Base-by-base conservation (phyloP, 495 filamentous ascomycete genomes). In the Tuber borchii region DNA sequence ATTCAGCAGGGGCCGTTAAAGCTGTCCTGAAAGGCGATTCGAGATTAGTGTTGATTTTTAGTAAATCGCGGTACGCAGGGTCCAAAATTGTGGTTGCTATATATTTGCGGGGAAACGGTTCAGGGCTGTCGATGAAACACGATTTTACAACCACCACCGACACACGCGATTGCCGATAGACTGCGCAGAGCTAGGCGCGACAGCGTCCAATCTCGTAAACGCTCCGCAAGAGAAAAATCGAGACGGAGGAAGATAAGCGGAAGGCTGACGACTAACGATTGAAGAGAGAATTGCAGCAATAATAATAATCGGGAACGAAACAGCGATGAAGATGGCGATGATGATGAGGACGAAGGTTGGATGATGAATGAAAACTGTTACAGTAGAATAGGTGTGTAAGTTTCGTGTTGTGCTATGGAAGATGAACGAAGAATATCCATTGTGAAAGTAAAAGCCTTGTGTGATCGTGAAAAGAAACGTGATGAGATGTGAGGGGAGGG, bases 1-100 rank as follows among this genome's bases (percentile, higher is more conserved):
- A 90, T 90, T 79, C 78, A 79, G 46, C 73, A 71, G 48, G 71
- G 76, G 69, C 44, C 48, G 74, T 65, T 70, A 79, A 61, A 48
- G 44, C 45, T 70, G 56, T 31, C n/a, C 31, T n/a, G 39, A 72
- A 73, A 42, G n/a, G 71, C 20, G 40, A 72, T 79, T 76, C 42
- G 12, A 68, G 56, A 39, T 51, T n/a, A 56, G 42, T 26, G 31
- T 44, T 74, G 56, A 71, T 72, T 26, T 70, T 72, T 44, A 65
- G 20, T 71, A 73, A 48, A 71, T 79, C 65, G 78, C 70, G 43
- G 71, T 71, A 73, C 42, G 69, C 73, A 79, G 65, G 70, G 73
- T 68, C 72, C 44, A 73, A 44, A 42, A 39, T 69, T 61, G 56
- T 37, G 73, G 70, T 71, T 75, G 71, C 51, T 74, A 46, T 37